These are phyloP conservation scores for Myriosclerotinia scirpicola DNA, from an alignment of 2,329 filamentous ascomycete genomes.

Conservation along the genomic window DNA sequence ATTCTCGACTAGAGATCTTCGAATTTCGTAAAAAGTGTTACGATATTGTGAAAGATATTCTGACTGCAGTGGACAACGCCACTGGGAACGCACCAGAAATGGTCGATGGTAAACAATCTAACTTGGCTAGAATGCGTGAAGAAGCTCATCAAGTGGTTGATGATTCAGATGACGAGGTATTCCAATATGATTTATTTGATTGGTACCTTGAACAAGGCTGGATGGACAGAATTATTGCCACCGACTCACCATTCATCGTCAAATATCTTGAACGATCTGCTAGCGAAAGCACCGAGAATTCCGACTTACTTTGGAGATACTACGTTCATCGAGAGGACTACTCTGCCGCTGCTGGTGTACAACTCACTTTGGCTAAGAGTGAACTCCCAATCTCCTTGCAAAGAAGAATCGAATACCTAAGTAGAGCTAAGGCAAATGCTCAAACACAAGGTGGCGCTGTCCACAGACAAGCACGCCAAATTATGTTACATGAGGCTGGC, in stretches of 20 bases:
- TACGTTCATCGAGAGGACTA: slow-evolving; percentile 82
- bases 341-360: slow-evolving; percentile 84
- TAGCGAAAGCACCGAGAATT: slow-evolving; percentile 69
- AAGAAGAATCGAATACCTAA: slow-evolving; percentile 84
- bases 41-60: slow-evolving; percentile 78
- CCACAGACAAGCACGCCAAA: slow-evolving; percentile 77
- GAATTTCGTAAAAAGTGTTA: slow-evolving; percentile 77
- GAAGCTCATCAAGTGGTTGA: slow-evolving; percentile 93
- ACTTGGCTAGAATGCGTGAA: slow-evolving; percentile 73
- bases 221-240: slow-evolving; percentile 80
- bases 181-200: slow-evolving; percentile 94
- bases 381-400: slow-evolving; percentile 77
- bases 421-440: slow-evolving; percentile 87
- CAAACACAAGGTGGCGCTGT: slow-evolving; percentile 78
- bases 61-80: slow-evolving; percentile 72
- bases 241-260: slow-evolving; percentile 81
- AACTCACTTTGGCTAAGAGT: slow-evolving; percentile 80
- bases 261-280: slow-evolving; percentile 81
- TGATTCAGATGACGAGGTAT: slow-evolving; percentile 84
- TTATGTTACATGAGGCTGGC: slow-evolving; percentile 79
- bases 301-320: slow-evolving; percentile 90
- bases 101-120: slow-evolving; percentile 74
- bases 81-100: slow-evolving; percentile 68
- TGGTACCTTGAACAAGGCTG: slow-evolving; percentile 90
- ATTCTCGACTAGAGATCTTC: slow-evolving; percentile 61